Conservation (phyloP, 768 basidiomycete genomes). For the Phaffia tasmanica region DNA sequence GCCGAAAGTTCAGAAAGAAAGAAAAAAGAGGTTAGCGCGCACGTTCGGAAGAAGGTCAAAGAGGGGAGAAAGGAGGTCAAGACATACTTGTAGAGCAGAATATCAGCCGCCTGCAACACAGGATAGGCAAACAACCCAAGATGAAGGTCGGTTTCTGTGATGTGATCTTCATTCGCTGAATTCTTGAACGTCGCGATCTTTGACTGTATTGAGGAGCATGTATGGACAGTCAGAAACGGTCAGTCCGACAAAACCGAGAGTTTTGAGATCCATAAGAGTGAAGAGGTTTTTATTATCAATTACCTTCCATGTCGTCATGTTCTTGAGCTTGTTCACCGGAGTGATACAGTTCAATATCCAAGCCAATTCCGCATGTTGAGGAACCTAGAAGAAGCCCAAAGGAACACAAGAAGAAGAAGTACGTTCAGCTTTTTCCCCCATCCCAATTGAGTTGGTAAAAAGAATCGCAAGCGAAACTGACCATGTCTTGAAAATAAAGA, state of each 20-base stretch:
- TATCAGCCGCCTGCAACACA: conserved; percentile 84
- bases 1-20: not conserved
- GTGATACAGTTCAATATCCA: conserved; percentile 84
- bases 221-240: not conserved
- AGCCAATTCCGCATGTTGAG: conserved; percentile 69
- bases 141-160: conserved; percentile 71
- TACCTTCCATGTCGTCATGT: conserved; percentile 98
- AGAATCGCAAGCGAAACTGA: conserved; percentile 38
- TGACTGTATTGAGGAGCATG: conserved; percentile 44
- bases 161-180: conserved; percentile 59
- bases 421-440: not conserved
- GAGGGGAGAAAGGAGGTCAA: not conserved
- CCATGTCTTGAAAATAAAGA: conserved; percentile 82
- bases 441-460: not conserved
- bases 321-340: conserved; percentile 63
- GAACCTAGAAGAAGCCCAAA: conserved; percentile 48
- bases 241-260: not conserved
- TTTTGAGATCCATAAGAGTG: not conserved
- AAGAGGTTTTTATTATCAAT: not conserved
- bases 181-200: conserved; percentile 64
- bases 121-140: conserved; percentile 85
- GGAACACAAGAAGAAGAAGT: not conserved
- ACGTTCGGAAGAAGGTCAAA: too few relatives aligned
- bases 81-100: conserved; percentile 66
- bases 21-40: not conserved